Evolutionary conservation across 208 protist genomes (phyloP), one percentile per base, ranked within the genome.

Genomic region (Blastocrithidia nonstop): DNA sequence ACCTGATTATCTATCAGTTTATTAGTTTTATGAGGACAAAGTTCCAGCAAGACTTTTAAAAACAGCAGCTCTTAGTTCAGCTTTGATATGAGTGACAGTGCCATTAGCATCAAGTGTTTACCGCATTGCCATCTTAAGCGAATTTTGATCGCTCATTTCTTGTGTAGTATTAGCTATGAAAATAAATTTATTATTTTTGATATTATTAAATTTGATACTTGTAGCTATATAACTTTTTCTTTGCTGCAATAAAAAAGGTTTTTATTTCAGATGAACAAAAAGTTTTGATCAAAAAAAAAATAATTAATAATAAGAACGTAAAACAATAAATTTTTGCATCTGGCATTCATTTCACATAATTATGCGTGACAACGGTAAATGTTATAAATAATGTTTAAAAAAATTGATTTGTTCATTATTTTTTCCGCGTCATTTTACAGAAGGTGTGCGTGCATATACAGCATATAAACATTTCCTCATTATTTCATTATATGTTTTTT

Each of bases 21-120:
- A 19, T 19, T 16, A 4, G 48, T 29, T 16, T 24, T 15, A 22
- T 21, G 40, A 9, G 38, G 38, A 3, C 42, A 45, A 27, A 45
- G 36, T 53, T 20, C 79, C 81, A 17, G 69, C 62, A 19, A 95
- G 66, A 1, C 69, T 71, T 31, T 84, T 63, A 44, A 89, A 93
- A 31, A 95, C 77, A 35, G 83, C 88, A 9, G 83, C 83, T 26
- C 88, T 77, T 5, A 95, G 58, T 51, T 89, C 71, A 1, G 88
- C 80, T 51, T 93, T 92, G 33, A 95, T 52, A 33, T 78, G 69
- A 38, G 65, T 74, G n/a, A 95, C 76, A 17, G 70, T 78, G 6
- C 88, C 88, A 55, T 83, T 71, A 16, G 64, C 42, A 23, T 92
- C 83, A 15, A 95, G 58, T 11, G 86, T 66, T 40, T 87, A 78